Base-by-base conservation (phyloP, 2,329 filamentous ascomycete genomes). In the Fusarium mangiferae region DNA sequence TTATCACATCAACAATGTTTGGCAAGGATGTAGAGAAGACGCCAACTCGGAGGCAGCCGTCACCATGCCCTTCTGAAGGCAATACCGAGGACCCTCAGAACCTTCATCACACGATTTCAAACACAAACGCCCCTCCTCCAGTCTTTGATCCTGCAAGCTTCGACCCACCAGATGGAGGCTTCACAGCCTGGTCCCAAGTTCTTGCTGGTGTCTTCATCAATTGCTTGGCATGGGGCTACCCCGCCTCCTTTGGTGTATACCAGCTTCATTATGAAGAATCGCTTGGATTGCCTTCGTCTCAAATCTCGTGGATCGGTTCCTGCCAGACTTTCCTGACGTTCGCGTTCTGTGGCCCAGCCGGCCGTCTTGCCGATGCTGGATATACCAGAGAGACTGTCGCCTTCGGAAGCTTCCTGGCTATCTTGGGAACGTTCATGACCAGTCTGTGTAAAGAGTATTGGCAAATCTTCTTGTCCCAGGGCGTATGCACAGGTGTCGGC, bases 391-490 rank as follows among this genome's bases (percentile, higher is more conserved):
- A 81, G 38, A 84, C 85, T 7, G 80, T 87, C 35, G 74, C 80
- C 6, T 78, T 71, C 4, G 87, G 87, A 8, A 83, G 82, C 24
- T 75, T 82, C 36, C 75, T 88, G 20, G 81, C 84, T 24, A 81
- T 87, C 7, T 67, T 85, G 6, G 87, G 87, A 24, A 83, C 85
- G 18, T 85, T 90, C 73, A 84, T 85, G 79, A 86, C 84, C 4
- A 86, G 85, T 64, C 68, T 86, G 9, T 82, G 80, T 46, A 82
- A 77, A 12, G 72, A 80, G 56, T 89, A 89, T 80, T 89, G 85
- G 85, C 86, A 89, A 73, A 82, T 90, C 45, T 81, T 90, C 42
- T 81, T 90, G 18, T 81, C 86, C 3, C 89, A 90, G 77, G 89
- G 88, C 22, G 62, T 89, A 38, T 86, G 86, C 66, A 81, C 84